Evolutionary conservation across 2,329 filamentous ascomycete species (phyloP).

Genomic region (Fusarium mangiferae): DNA sequence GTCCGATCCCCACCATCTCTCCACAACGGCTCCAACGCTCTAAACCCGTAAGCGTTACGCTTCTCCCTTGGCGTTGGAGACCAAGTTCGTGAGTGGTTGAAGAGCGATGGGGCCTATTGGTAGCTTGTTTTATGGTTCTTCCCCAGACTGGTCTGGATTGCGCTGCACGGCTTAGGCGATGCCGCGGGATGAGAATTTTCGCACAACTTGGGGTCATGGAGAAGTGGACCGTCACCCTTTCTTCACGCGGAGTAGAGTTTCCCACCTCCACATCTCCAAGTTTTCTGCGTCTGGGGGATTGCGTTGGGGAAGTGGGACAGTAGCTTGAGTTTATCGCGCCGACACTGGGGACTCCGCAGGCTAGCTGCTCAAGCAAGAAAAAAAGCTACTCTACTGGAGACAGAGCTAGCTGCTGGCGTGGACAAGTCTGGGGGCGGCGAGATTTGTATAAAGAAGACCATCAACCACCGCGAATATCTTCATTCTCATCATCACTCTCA

Average conservation of each 20-base stretch:
- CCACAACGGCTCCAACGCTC: slow-evolving; percentile 5
- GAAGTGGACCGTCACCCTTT: slow-evolving; percentile 7
- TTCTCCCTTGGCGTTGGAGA: not conserved
- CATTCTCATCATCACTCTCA: slow-evolving; percentile 14
- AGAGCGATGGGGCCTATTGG: not conserved
- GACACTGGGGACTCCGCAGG: not conserved
- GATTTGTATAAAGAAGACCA: slow-evolving; percentile 32
- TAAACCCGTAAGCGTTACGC: not conserved
- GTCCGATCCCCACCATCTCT: slow-evolving; percentile 19
- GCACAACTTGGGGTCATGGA: slow-evolving; percentile 9
- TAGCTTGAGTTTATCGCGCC: slow-evolving; percentile 2
- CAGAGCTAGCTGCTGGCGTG: not conserved
- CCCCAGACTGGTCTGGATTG: slow-evolving; percentile 27
- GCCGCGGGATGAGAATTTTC: slow-evolving; percentile 10
- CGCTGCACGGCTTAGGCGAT: slow-evolving; percentile 12
- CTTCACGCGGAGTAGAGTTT: not conserved
- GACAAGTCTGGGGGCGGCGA: not conserved
- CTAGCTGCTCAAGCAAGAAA: not conserved
- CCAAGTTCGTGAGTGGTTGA: not conserved
- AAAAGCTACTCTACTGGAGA: not conserved
- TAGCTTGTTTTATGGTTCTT: slow-evolving; percentile 39
- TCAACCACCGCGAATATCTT: not conserved
- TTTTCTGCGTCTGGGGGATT: slow-evolving; percentile 15
- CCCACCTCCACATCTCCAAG: slow-evolving; percentile 23
- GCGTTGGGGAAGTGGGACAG: slow-evolving; percentile 32